Base-by-base conservation (phyloP, 306 rosid species). In the Cercis canadensis region DNA sequence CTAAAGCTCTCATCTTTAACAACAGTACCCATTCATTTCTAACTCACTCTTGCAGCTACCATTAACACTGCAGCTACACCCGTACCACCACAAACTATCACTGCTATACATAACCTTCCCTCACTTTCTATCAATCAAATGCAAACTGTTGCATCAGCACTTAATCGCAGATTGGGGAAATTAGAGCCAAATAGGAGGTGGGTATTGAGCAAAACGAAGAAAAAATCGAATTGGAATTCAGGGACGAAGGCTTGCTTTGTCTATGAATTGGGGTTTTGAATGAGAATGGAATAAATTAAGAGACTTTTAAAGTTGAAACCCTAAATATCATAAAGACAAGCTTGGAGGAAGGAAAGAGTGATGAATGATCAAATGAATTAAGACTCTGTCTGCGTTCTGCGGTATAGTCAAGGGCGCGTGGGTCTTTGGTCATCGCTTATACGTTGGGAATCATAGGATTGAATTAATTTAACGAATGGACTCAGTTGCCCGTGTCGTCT, bases 301-400 rank as follows among this genome's bases (percentile, higher is more conserved):
- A 52, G 75, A 62, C n/a, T 62, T 77, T 63, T 72, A 63, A 54
- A 61, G 37, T 53, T 57, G 79, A 74, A 79, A 82, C 83, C 86
- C 86, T 82, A 80, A 46, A 0, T 57, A 64, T 57, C 5, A 71
- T 33, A 33, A 12, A 9, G 50, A 63, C 16, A 44, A 74, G 54
- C 47, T 55, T 62, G 45, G 14, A 51, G 33, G 51, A 57, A 58
- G 21, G 24, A 10, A 31, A 24, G 47, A 51, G 70, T 51, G 70
- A 43, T 43, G 80, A 52, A 62, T 17, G 44, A 50, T 50, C 16
- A 9, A 52, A 62, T 11, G 47, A 43, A 51, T 11, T 24, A 36
- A 15, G n/a, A 32, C 43, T 33, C 13, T 32, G 7, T 41, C 9
- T 24, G 10, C 4, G 11, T 15, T n/a, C 31, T 14, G 37, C 0